Percentiles rank a stretch among this genome's conserved stretches.
phyloP scores from a whole-genome alignment of 108 stramenopile species.

The Fragilaria crotonensis region DNA sequence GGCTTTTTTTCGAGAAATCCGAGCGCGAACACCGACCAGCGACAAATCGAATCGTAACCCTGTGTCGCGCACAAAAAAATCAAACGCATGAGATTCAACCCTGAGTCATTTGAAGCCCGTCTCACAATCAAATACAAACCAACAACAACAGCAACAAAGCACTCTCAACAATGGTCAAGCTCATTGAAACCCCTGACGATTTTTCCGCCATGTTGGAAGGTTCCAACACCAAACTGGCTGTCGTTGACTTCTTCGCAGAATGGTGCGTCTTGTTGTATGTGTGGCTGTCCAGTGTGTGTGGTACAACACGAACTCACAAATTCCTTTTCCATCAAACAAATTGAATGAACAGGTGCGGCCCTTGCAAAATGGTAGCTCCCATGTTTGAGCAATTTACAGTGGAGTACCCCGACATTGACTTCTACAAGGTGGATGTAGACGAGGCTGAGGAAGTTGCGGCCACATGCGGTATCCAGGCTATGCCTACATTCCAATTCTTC shows the following conservation, averaged over 20 bases:
- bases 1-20: too few relatives aligned
- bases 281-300: constrained; percentile 22
- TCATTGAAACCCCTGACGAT: constrained; percentile 41
- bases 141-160: constrained; percentile 14
- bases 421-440: constrained; percentile 90
- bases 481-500: constrained; percentile 90
- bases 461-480: constrained; percentile 60
- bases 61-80: too few relatives aligned
- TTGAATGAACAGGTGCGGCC: constrained; percentile 62
- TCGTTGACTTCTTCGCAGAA: constrained; percentile 78
- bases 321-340: neutral
- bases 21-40: too few relatives aligned
- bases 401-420: constrained; percentile 46
- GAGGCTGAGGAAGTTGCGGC: constrained; percentile 58
- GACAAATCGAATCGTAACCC: too few relatives aligned
- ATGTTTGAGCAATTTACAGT: constrained; percentile 69
- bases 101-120: too few relatives aligned
- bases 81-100: too few relatives aligned
- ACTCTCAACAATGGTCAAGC: constrained; percentile 30
- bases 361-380: constrained; percentile 79
- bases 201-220: constrained; percentile 51
- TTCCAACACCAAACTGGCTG: constrained; percentile 69
- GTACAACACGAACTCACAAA: neutral
- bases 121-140: too few relatives aligned
- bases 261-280: constrained; percentile 45